These are phyloP conservation scores for Fusarium sp. DNA, from an alignment of 2,329 filamentous ascomycete species.

Conservation along the genomic window DNA sequence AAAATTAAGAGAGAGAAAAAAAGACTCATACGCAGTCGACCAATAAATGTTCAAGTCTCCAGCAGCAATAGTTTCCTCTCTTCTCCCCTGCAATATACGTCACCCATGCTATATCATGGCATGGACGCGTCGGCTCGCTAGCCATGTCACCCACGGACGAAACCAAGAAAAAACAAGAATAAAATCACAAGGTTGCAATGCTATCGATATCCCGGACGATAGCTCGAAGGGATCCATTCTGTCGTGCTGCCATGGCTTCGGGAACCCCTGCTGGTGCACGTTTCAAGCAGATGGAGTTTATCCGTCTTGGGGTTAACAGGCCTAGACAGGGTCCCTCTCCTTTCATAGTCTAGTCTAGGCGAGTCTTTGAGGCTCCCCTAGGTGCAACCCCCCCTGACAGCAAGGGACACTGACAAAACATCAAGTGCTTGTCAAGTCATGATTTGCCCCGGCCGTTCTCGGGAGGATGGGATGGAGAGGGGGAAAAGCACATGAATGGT, in stretches of 20 bases:
- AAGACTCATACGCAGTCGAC: background rate
- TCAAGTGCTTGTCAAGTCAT: conserved; percentile 19
- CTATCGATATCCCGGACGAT: conserved; percentile 26
- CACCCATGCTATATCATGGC: conserved; percentile 5
- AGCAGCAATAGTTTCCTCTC: background rate
- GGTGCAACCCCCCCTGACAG: background rate
- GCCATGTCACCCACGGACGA: background rate
- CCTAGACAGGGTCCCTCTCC: conserved; percentile 3
- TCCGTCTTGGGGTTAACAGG: conserved; percentile 20
- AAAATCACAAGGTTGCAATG: conserved; percentile 30
- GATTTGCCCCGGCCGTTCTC: background rate
- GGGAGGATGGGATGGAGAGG: background rate
- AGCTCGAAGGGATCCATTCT: conserved; percentile 21
- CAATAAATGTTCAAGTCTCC: background rate
- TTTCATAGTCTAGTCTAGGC: background rate
- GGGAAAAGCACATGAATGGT: background rate
- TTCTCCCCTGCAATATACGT: background rate
- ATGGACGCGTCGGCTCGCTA: background rate
- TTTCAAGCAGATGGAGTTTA: conserved; percentile 35
- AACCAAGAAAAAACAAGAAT: conserved; percentile 2
- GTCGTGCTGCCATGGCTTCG: conserved; percentile 29
- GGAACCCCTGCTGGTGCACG: conserved; percentile 24
- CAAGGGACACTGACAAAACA: background rate
- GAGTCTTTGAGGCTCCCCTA: conserved; percentile 28
- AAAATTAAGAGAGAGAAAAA: background rate